phyloP scores from a whole-genome alignment of 139 green algal genomes.

The Coccomyxa sp. region DNA sequence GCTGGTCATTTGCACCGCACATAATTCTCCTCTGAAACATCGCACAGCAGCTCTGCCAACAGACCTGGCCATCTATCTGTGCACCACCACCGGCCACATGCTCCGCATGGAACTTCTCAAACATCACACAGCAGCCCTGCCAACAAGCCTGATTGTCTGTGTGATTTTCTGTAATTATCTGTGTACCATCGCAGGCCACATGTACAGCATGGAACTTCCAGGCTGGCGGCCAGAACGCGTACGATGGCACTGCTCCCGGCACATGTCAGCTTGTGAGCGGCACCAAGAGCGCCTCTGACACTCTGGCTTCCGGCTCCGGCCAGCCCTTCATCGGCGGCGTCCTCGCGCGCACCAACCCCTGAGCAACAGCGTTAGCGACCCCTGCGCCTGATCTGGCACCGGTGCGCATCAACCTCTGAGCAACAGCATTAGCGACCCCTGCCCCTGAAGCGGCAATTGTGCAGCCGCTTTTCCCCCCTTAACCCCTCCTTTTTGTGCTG shows the following conservation, averaged over 20 bases:
- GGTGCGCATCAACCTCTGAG: background rate
- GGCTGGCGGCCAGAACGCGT: background rate
- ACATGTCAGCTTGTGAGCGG: background rate
- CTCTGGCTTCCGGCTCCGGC: background rate
- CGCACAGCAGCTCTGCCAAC: background rate
- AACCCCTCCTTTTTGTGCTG: too few relatives aligned
- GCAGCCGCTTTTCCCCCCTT: too few relatives aligned
- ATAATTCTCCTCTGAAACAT: background rate
- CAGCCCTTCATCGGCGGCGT: background rate
- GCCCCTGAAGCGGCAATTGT: background rate
- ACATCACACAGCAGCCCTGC: background rate
- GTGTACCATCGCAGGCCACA: background rate
- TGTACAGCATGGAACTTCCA: background rate
- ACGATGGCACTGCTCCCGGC: background rate
- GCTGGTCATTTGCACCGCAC: too few relatives aligned
- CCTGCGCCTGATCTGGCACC: background rate
- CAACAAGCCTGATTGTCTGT: background rate
- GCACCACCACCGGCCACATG: background rate
- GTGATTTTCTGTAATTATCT: background rate
- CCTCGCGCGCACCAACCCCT: background rate
- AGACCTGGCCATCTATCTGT: background rate
- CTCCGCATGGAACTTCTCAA: background rate
- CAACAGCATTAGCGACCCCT: background rate
- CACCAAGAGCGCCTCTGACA: background rate
- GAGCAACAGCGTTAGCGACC: background rate